Conservation (phyloP, 208 protist species). For the Leishmania guyanensis region DNA sequence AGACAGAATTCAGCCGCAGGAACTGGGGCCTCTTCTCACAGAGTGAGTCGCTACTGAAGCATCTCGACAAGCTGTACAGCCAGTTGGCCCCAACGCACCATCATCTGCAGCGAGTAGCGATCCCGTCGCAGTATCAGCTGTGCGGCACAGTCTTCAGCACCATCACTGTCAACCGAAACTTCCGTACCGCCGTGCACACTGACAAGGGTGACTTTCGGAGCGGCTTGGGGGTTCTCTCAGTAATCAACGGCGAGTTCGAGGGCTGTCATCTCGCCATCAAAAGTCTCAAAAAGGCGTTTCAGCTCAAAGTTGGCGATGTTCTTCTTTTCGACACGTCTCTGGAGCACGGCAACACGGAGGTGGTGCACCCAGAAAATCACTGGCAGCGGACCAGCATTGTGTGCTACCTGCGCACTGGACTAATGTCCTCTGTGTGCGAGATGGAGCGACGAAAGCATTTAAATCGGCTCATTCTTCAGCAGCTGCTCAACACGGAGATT, state of each 20-base stretch:
- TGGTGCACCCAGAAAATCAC: conserved; percentile 35
- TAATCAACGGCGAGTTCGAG: conserved; percentile 85
- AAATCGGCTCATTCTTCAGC: conserved; percentile 43
- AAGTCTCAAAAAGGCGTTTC: conserved; percentile 68
- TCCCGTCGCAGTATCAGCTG: conserved; percentile 75
- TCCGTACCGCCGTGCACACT: conserved; percentile 88
- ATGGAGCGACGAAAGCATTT: conserved; percentile 71
- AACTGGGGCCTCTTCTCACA: conserved; percentile 58
- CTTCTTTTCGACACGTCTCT: conserved; percentile 90
- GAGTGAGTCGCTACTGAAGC: conserved; percentile 51
- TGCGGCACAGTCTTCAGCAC: conserved; percentile 91
- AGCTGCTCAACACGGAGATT: conserved; percentile 28
- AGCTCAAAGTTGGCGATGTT: conserved; percentile 78
- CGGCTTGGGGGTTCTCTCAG: conserved; percentile 74
- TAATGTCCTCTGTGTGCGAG: conserved; percentile 80
- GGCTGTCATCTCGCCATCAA: conserved; percentile 91
- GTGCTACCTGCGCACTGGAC: conserved; percentile 83
- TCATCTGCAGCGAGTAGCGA: conserved; percentile 72
- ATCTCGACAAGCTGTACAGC: conserved; percentile 76
- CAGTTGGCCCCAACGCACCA: conserved; percentile 68
- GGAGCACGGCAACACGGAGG: conserved; percentile 91
- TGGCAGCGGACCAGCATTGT: conserved; percentile 86
- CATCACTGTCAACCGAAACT: conserved; percentile 90
- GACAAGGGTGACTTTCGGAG: conserved; percentile 88
- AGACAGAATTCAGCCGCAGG: conserved; percentile 81